phyloP scores from a whole-genome alignment of 108 stramenopile genomes.

The Skeletonema costatum region DNA sequence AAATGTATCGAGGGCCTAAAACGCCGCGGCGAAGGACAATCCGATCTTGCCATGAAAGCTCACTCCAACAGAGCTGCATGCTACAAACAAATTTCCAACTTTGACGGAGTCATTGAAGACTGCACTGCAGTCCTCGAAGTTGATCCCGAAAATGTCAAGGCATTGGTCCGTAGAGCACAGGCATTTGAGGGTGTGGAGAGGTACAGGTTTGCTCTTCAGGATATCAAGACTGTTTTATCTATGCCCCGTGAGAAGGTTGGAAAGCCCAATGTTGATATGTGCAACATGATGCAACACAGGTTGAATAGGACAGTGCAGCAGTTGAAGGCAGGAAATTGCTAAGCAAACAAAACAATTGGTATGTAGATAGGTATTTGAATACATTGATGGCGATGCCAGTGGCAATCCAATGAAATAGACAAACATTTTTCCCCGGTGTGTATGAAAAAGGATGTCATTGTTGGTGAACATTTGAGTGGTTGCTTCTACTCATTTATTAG shows the following conservation, averaged over 20 bases:
- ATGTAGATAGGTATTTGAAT: not conserved
- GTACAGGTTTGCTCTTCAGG: conserved; percentile 96
- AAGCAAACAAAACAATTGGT: not conserved
- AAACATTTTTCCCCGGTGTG: not conserved
- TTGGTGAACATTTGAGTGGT: not conserved
- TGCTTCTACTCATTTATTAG: not conserved
- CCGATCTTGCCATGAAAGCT: conserved; percentile 93
- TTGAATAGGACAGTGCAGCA: conserved; percentile 93
- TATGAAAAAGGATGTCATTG: not conserved
- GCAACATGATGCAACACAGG: conserved; percentile 94
- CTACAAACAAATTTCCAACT: conserved; percentile 99
- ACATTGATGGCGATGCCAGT: not conserved
- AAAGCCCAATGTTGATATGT: conserved; percentile 91
- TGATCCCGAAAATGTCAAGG: conserved; percentile 97
- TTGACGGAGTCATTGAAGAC: conserved; percentile 95
- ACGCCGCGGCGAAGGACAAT: conserved; percentile 62
- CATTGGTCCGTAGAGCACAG: conserved; percentile 97
- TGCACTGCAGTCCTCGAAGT: conserved; percentile 96
- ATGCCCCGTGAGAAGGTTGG: conserved; percentile 91
- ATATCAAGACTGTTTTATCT: conserved; percentile 93
- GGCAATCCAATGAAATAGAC: not conserved
- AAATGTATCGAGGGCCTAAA: conserved; percentile 89
- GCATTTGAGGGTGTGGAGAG: conserved; percentile 97
- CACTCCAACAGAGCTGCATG: conserved; percentile 97
- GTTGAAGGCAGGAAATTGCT: conserved; percentile 60